phyloP scores from a whole-genome alignment of 2,329 filamentous ascomycete genomes.

The Hymenoscyphus fructigenus region DNA sequence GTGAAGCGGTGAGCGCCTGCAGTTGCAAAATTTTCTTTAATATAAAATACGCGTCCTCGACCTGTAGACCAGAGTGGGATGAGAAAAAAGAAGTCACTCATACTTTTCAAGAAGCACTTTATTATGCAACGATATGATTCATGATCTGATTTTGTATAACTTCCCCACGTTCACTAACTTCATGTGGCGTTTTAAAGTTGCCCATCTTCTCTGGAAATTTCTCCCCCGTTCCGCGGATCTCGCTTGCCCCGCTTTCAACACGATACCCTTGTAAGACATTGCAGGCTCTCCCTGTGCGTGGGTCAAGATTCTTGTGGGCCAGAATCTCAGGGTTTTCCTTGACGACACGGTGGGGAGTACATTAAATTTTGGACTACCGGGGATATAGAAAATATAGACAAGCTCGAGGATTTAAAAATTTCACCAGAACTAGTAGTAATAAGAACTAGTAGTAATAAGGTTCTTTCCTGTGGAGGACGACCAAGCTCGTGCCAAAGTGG shows the following conservation, averaged over 20 bases:
- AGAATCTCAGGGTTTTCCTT: neutral
- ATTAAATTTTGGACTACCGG: neutral
- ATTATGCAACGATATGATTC: too few relatives aligned
- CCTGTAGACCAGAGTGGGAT: too few relatives aligned
- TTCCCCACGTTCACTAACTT: too few relatives aligned
- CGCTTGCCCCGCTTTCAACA: neutral
- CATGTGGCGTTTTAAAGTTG: too few relatives aligned
- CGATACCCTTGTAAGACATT: neutral
- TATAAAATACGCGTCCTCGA: too few relatives aligned
- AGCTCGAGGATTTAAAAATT: neutral
- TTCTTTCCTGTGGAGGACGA: neutral
- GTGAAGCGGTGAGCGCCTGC: too few relatives aligned
- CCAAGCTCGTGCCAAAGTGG: neutral
- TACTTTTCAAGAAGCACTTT: too few relatives aligned
- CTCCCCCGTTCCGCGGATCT: neutral
- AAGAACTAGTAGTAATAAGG: neutral
- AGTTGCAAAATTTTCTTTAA: too few relatives aligned
- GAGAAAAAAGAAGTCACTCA: too few relatives aligned
- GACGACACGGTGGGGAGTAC: neutral
- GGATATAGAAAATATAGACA: neutral
- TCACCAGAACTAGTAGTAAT: neutral
- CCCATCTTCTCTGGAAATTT: too few relatives aligned
- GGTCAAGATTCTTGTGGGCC: neutral
- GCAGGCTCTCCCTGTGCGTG: neutral
- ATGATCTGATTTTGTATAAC: too few relatives aligned